A percentile compares a stretch with the other conserved stretches of the same genome.
phyloP scores from a whole-genome alignment of 352 stramenopile genomes.

The Globisporangium heterothallicum region DNA sequence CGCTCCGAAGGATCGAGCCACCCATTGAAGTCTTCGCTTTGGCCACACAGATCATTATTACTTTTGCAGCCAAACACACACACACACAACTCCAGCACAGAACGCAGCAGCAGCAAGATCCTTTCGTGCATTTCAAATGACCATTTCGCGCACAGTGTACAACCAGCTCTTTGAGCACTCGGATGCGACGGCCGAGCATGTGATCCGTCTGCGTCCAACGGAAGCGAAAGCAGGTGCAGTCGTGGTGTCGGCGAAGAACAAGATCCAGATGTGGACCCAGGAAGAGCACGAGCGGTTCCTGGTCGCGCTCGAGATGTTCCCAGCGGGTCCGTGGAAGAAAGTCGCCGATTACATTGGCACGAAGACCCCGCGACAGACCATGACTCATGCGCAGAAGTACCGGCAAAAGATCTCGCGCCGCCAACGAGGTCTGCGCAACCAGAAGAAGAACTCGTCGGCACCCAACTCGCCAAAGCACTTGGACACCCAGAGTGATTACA shows the following conservation, averaged over 20 bases:
- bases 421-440: constrained; percentile 67
- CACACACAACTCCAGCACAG: constrained; percentile 3
- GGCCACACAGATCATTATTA: constrained; percentile 14
- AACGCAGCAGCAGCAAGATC: not conserved
- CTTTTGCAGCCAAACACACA: constrained; percentile 8
- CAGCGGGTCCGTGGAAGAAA: constrained; percentile 79
- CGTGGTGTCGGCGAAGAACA: constrained; percentile 75
- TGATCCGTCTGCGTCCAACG: constrained; percentile 72
- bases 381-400: constrained; percentile 84
- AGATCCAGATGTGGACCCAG: constrained; percentile 84
- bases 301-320: constrained; percentile 80
- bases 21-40: too few relatives aligned
- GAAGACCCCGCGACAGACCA: constrained; percentile 92
- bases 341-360: constrained; percentile 82
- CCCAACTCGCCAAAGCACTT: constrained; percentile 12
- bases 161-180: constrained; percentile 80
- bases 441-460: constrained; percentile 43
- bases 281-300: constrained; percentile 85
- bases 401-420: constrained; percentile 76
- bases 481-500: constrained; percentile 28
- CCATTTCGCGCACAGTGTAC: constrained; percentile 78
- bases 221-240: constrained; percentile 76
- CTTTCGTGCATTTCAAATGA: constrained; percentile 31
- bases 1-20: constrained; percentile 9
- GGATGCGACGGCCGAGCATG: constrained; percentile 28